Base-by-base conservation (phyloP, 371 early-diverging fungal species). In the Nosema muscidifuracis region DNA sequence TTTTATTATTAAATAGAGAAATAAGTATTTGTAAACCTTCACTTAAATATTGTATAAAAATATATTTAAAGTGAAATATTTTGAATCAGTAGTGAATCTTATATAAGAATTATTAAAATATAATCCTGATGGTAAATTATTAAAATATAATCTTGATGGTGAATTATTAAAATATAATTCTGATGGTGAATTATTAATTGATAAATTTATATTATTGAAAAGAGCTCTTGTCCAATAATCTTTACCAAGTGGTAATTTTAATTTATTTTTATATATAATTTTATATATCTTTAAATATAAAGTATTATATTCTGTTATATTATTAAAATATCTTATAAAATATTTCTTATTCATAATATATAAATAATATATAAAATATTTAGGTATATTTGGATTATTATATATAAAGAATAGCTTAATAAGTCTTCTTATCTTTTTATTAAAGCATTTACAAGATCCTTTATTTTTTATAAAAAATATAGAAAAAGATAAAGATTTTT, bases 91-190 rank as follows among this genome's bases (percentile, higher is more conserved):
- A 18, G 15, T 40, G 15, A 67, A 67, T 42, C 28, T 0, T 42
- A 67, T 43, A 34, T 30, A 57, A 4, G 57, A 56, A 1, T 67
- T 44, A 30, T 57, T 67, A 43, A 38, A 62, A 31, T 56, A 67
- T 24, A 67, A 55, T 43, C 55, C 57, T 26, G 36, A 50, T n/a
- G 55, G 50, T 16, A 53, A 34, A n/a, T 9, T 51, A 2, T 33
- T 24, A 34, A 43, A 55, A 55, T 51, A 62, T 42, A 10, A 42
- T 30, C 38, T 24, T 15, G 16, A 42, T 20, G 38, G 13, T 15
- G 57, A 56, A 1, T 67, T 44, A 30, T 57, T 67, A 43, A 38
- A 62, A 31, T 56, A 67, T 24, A 67, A 55, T 43, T 36, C 57
- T 26, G 36, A 50, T n/a, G 55, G 50, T 16, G 34, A 34, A n/a